Conservation (phyloP, 192 early-diverging fungal species). For the Umbelopsis sp. region DNA sequence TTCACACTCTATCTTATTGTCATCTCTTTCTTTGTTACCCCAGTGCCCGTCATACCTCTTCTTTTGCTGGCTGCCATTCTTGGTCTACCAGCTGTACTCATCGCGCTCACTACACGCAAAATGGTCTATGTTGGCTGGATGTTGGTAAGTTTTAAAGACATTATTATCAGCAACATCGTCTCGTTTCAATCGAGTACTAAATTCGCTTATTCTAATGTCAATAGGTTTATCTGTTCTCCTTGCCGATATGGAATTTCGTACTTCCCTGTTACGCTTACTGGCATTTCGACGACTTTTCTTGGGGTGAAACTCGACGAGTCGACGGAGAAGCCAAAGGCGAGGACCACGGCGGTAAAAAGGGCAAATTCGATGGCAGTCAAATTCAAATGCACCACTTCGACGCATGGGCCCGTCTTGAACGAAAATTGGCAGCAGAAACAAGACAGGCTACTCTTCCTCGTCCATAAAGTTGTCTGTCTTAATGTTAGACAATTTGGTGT, state of each 20-base stretch:
- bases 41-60: slow-evolving; percentile 64
- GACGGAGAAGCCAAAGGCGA: slow-evolving; percentile 69
- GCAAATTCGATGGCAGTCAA: slow-evolving; percentile 70
- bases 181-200: background rate
- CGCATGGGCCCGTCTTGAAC: slow-evolving; percentile 46
- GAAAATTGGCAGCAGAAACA: background rate
- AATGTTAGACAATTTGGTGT: background rate
- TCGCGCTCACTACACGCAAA: slow-evolving; percentile 84
- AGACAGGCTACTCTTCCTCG: background rate
- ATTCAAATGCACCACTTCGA: slow-evolving; percentile 61
- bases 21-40: slow-evolving; percentile 69
- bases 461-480: background rate
- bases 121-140: slow-evolving; percentile 93
- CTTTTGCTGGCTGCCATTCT: slow-evolving; percentile 79
- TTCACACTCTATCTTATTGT: slow-evolving; percentile 86
- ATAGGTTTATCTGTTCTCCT: slow-evolving; percentile 44
- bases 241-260: slow-evolving; percentile 83
- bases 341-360: slow-evolving; percentile 70
- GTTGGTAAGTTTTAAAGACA: slow-evolving; percentile 28
- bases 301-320: slow-evolving; percentile 80
- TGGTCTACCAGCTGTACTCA: slow-evolving; percentile 88
- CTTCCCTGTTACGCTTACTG: slow-evolving; percentile 83
- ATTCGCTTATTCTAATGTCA: background rate
- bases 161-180: background rate
- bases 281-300: slow-evolving; percentile 90